These are phyloP conservation scores for Posidonia oceanica DNA, from an alignment of 116 monocot genomes.

Conservation along the genomic window DNA sequence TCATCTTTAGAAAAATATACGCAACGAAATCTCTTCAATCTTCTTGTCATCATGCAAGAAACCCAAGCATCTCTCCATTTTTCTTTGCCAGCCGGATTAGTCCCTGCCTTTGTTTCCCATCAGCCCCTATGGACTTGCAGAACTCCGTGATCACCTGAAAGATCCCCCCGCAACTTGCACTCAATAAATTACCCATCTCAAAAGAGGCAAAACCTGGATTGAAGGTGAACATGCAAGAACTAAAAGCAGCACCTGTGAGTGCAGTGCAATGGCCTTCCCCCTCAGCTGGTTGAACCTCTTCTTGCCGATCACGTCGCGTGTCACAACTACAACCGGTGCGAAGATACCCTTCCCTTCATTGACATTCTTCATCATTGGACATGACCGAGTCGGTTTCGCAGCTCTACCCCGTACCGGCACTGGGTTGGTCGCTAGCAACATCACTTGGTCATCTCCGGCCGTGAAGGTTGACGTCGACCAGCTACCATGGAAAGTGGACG, in stretches of 20 bases:
- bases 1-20: too few relatives aligned
- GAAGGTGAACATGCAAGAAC: background rate
- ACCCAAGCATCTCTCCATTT: constrained; percentile 75
- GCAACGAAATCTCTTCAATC: background rate
- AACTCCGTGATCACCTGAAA: constrained; percentile 70
- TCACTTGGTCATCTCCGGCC: constrained; percentile 1
- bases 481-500: constrained; percentile 26
- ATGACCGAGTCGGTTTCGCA: constrained; percentile 20
- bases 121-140: constrained; percentile 71
- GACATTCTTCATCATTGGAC: constrained; percentile 57
- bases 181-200: too few relatives aligned
- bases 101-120: constrained; percentile 69
- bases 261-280: constrained; percentile 81
- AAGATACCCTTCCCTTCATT: constrained; percentile 72
- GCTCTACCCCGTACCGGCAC: background rate
- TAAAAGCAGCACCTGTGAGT: constrained; percentile 39
- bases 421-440: background rate
- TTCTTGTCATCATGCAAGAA: constrained; percentile 29
- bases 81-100: constrained; percentile 81
- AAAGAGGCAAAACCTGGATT: background rate
- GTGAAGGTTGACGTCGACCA: constrained; percentile 4
- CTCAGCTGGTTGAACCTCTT: constrained; percentile 80
- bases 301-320: constrained; percentile 49
- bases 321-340: constrained; percentile 47
- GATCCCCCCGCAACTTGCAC: too few relatives aligned